Base-by-base conservation (phyloP, 1,284 basidiomycete species). In the Ustilago lituana region DNA sequence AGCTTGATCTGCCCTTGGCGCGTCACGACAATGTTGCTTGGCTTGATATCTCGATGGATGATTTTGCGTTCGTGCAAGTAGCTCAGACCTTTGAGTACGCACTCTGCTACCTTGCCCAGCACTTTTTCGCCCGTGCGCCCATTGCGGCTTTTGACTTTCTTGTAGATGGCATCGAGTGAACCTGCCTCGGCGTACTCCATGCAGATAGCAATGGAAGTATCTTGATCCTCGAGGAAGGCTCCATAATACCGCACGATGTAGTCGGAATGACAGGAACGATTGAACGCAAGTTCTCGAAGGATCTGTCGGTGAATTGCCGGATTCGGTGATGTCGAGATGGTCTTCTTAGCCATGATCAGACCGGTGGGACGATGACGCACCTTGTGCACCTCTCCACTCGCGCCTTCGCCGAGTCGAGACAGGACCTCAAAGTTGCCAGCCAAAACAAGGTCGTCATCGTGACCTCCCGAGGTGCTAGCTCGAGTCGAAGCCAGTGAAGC, bases 1-100 rank as follows among this genome's bases (percentile, higher is more conserved):
- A 98, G 86, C 84, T 95, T 97, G 81, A 98, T 90, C 39, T 92
- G 84, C 22, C 95, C 95, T 71, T 91, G 86, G 32, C 87, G 86
- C 2, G 94, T 92, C 41, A 98, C 85, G 43, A 98, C 87, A 65
- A 98, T 90, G 83, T 98, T 98, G 24, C 93, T 93, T 10, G 95
- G 95, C 81, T 98, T 98, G 85, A 98, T 97, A 83, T 98, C 94
- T 60, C 96, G 87, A 83, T 99, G 96, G 72, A 98, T 96, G 54
- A 94, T 95, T 82, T 89, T 90, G 81, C 89, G 88, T 51, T 89
- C 87, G 83, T 98, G 93, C 33, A 99, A 87, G 83, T 98, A 98
- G 29, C 89, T 88, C 38, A 99, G 87, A 8, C 96, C 96, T 82
- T 91, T 89, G 36, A 98, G 84, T 47, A 97, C 94, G 53, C 92